A percentile compares a stretch with the other conserved stretches of the same genome.
Conservation (phyloP, 306 rosid species). For the Biancaea sappan region DNA sequence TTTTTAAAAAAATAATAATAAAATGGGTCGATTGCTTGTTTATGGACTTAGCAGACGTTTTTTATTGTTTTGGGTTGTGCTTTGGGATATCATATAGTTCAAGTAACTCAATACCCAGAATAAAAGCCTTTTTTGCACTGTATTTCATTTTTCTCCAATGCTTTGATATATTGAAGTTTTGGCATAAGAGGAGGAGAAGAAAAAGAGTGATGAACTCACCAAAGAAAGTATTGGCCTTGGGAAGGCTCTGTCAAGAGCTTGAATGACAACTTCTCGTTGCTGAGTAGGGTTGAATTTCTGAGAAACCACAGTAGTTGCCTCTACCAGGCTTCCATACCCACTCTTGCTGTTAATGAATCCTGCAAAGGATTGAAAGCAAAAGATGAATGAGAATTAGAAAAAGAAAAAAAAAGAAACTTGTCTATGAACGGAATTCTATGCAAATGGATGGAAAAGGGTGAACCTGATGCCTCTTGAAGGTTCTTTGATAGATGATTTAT, state of each 20-base stretch:
- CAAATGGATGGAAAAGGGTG: not conserved
- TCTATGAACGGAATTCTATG: not conserved
- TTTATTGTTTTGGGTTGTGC: too few species aligned
- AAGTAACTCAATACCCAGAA: too few species aligned
- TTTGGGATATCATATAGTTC: too few species aligned
- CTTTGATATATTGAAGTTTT: not conserved
- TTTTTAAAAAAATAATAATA: too few species aligned
- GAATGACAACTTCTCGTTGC: conserved; percentile 57
- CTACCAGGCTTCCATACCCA: conserved; percentile 79
- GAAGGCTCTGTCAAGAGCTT: conserved; percentile 68
- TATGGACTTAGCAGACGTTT: too few species aligned
- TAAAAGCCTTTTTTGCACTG: not conserved
- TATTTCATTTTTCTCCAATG: not conserved
- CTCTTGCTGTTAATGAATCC: conserved; percentile 68
- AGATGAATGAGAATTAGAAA: not conserved
- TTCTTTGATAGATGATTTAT: conserved; percentile 65
- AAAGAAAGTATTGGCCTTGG: conserved; percentile 65
- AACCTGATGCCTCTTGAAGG: conserved; percentile 88
- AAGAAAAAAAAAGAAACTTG: not conserved
- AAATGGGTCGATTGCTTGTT: too few species aligned
- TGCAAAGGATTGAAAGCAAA: conserved; percentile 28
- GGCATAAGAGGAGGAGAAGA: not conserved
- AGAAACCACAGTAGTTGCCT: conserved; percentile 63
- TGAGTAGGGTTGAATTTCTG: conserved; percentile 47
- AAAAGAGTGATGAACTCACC: conserved; percentile 41